Evolutionary conservation across 2,329 filamentous ascomycete species (phyloP), one percentile per base, ranked within the genome.

Genomic region (Epichloe brachyelytri): DNA sequence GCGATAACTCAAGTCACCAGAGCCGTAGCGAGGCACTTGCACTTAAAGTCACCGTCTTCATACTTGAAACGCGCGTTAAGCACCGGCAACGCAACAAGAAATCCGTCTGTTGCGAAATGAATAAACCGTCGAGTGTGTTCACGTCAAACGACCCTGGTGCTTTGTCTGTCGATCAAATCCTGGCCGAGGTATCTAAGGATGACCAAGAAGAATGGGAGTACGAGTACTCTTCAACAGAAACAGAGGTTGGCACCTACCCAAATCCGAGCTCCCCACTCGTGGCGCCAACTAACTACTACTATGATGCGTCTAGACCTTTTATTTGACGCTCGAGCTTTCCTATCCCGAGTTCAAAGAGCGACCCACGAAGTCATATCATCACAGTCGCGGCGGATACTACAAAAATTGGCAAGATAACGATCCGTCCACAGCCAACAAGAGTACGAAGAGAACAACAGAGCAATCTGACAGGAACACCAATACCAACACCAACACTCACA

Each of bases 151-250:
- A 56, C 41, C 56, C 64, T 3, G 64, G 59, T 10, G 59, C 60
- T 8, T 48, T 67, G 43, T 46, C 51, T 7, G 46, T 67, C 30
- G 60, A 67, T 34, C 59, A 63, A 44, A 48, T 60, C 14, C 34
- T 63, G 30, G 48, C 56, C n/a, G 57, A 63, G 38, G 51, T 62
- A 15, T 52, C 56, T 22, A 54, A 54, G 10, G 68, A 71, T 30
- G 74, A 72, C 5, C 70, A 80, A 53, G 77, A 83, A 46, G 79
- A 82, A 48, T 84, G 79, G 78, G 80, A 84, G 59, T 83, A 83
- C 56, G 80, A 84, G 57, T 84, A 84, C 59, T 83, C 80, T 0
- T 65, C 69, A 3, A 81, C 78, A 0, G 79, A 84, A 59, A 81
- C 73, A 14, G 80, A 84, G 70, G 80, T 78, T 19, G 15, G 45